Base-by-base conservation (phyloP, 805 yeast species). In the Candida coquimbonensis region DNA sequence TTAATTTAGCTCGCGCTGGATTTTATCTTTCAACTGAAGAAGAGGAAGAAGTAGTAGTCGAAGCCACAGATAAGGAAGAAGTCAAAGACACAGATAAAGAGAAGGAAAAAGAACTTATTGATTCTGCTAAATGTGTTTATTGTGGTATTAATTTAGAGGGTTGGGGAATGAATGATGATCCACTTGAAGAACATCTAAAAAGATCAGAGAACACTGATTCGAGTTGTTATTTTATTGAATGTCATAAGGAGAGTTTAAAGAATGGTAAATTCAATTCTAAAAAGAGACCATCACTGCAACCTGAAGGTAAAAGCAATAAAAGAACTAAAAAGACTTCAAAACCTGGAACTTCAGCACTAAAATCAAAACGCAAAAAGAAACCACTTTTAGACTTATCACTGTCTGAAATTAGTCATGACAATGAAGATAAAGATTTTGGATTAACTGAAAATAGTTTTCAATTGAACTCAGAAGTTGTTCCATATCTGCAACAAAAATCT, bases 91-190 rank as follows among this genome's bases (percentile, higher is more conserved):
- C 87, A 2, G 50, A 59, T 25, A 63, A 68, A 3, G 56, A 57
- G n/a, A 67, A 66, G 33, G 79, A 29, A 29, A 11, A 29, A 11
- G 56, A 57, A n/a, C 67, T 66, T 35, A 79, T 73, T 44, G 84
- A 81, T 57, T 69, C 75, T 26, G 78, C 79, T 1, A 66, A 76
- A 3, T 86, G 95, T 59, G 68, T 76, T 51, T 78, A 77, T 56
- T 86, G 95, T 61, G 77, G 75, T 11, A 65, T 74, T 17, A 73
- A 82, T 0, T 63, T 77, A 14, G 84, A 83, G 44, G 89, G 88
- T 3, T 86, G 95, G 95, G 85, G 76, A 47, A 58, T 63, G 1
- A 70, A 66, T 3, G 93, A 87, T 61, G 78, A 75, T 47, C 91
- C 90, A 0, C 48, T 72, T 9, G 67, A 53, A 14, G 88, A 80